Percentiles rank a stretch among this genome's conserved stretches.
Evolutionary conservation across 129 eudicot species (phyloP).

Genomic region (Deinandra increscens): DNA sequence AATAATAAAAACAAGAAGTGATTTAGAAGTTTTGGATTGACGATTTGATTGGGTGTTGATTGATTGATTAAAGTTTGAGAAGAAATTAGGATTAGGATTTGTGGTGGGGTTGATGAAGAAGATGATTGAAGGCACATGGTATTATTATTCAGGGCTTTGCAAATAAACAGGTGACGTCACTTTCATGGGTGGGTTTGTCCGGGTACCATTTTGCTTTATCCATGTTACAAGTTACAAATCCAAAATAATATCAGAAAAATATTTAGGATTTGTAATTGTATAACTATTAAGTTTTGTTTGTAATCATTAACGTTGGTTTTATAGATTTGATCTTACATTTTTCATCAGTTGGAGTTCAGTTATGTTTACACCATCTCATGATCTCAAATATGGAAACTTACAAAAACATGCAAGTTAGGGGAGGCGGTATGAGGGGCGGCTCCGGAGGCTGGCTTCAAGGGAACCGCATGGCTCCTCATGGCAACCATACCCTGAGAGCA

Average conservation of each 20-base stretch:
- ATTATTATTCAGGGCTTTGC: constrained; percentile 21
- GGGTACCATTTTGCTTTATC: constrained; percentile 28
- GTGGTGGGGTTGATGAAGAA: constrained; percentile 35
- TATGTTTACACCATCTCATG: too few relatives aligned
- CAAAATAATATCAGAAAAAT: neutral
- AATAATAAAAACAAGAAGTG: constrained; percentile 49
- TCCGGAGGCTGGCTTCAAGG: too few relatives aligned
- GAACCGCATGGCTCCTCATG: too few relatives aligned
- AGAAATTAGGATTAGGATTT: constrained; percentile 6
- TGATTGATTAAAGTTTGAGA: neutral
- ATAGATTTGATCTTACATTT: neutral
- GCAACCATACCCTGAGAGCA: too few relatives aligned
- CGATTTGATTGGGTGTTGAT: constrained; percentile 22
- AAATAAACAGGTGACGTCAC: constrained; percentile 36
- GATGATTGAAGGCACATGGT: constrained; percentile 40
- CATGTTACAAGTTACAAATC: neutral
- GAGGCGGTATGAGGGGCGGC: too few relatives aligned
- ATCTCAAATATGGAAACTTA: too few relatives aligned
- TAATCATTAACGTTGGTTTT: constrained; percentile 12
- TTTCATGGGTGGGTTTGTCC: constrained; percentile 49
- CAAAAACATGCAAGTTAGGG: too few relatives aligned
- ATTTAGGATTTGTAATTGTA: constrained; percentile 26
- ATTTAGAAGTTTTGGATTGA: constrained; percentile 19
- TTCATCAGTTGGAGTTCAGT: neutral
- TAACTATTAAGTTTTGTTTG: constrained; percentile 28